phyloP scores from a whole-genome alignment of 2,329 filamentous ascomycete genomes.

The Talaromyces sp. region DNA sequence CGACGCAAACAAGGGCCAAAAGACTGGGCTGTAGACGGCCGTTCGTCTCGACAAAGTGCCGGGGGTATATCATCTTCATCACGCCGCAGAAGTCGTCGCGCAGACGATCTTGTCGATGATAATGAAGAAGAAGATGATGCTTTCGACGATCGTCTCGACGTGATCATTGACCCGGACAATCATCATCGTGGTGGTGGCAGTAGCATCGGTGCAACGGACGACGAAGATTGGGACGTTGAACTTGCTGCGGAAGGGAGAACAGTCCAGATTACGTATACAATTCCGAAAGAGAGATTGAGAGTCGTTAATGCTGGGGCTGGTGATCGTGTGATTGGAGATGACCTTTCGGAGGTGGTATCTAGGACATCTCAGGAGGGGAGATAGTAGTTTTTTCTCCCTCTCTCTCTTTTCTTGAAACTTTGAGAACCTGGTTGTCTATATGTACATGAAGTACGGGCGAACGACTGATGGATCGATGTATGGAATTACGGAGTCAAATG shows the following conservation, averaged over 20 bases:
- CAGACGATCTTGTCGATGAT: neutral
- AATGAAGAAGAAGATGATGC: neutral
- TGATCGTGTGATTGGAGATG: constrained; percentile 31
- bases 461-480: neutral
- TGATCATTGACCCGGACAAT: neutral
- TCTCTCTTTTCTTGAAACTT: neutral
- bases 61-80: constrained; percentile 1
- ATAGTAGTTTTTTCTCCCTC: neutral
- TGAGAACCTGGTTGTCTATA: neutral
- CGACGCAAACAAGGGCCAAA: constrained; percentile 49
- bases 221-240: constrained; percentile 67
- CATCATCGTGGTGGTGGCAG: neutral
- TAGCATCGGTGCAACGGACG: constrained; percentile 4
- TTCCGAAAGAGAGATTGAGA: constrained; percentile 76
- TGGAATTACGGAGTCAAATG: neutral
- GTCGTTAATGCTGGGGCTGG: constrained; percentile 73
- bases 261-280: constrained; percentile 87
- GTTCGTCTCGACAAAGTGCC: constrained; percentile 13
- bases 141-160: constrained; percentile 1
- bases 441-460: neutral
- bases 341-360: constrained; percentile 11
- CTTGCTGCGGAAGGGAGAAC: constrained; percentile 65
- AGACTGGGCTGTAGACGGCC: constrained; percentile 49
- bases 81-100: neutral
- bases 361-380: constrained; percentile 3